Base-by-base conservation (phyloP, 2,329 filamentous ascomycete species). In the Colletotrichum simmondsii region DNA sequence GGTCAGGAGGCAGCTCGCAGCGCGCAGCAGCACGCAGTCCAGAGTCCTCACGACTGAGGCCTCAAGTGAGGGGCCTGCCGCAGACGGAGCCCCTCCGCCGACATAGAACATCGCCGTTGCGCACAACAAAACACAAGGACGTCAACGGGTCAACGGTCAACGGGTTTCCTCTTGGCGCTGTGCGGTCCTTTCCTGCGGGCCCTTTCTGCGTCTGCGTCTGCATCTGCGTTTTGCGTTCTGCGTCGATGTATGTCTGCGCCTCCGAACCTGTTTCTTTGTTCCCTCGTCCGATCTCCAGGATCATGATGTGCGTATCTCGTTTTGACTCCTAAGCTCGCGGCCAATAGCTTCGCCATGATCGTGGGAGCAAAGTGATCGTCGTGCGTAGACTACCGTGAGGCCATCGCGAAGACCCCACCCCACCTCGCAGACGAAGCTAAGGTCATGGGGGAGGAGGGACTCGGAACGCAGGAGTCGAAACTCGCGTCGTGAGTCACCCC, bases 401-500 rank as follows among this genome's bases (percentile, higher is more conserved):
- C 58, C 68, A 35, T 68, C 58, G 57, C 57, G 58, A 68, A 49
- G 57, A 42, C 37, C 14, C 37, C 68, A 46, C 42, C 42, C 42
- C 64, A 52, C 59, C 46, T 35, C 5, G 37, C 37, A 28, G 58
- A 64, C 42, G 56, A 52, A 67, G 56, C 67, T 70, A 52, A 67
- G 56, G 71, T 70, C 61, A 66, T 58, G 67, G 61, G 46, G 14
- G 7, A 52, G 24, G 65, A 12, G 32, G 35, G 14, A 42, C 14
- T 42, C 37, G 14, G 32, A 16, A 42, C 37, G 14, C 37, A 42
- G 37, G n/a, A 35, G 30, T 8, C 24, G 24, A 53, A 57, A 53
- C 35, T 35, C 61, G 35, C 57, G 61, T 67, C 71, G 71, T 72
- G 71, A 73, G 71, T 73, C 71, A 73, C 59, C 65, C 60, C 66